Evolutionary conservation across 441 rosid genomes (phyloP), one percentile per base, ranked within the genome.

Genomic region (Capsella rubella): DNA sequence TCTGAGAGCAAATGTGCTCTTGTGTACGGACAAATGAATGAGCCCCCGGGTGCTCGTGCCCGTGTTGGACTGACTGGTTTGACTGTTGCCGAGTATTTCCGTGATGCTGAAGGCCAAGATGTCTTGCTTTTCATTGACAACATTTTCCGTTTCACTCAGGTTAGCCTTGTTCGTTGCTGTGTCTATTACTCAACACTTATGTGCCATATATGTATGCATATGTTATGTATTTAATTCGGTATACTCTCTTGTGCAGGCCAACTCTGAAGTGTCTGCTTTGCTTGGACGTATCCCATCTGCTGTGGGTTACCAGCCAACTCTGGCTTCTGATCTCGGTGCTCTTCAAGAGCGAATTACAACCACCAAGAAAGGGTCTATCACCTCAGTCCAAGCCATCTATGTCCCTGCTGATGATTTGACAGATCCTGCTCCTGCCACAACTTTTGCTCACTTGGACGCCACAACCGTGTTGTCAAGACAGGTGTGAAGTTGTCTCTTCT

Each of bases 401-500:
- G 99, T 95, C 72, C 99, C 99, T 81, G 99, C 98, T 80, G 98
- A 95, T 82, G 99, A 92, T 79, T 82, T 95, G 91, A 95, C 99
- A 53, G 99, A 95, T 90, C 99, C 99, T 7, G 99, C 99, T 84
- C 99, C 98, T 25, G 99, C 99, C n/a, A 95, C 99, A 58, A 92
- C 98, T 18, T 95, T 95, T 57, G 96, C 98, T 79, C 99, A 95
- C 87, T 90, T 95, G 95, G 99, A 95, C 69, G 99, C 97, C 69
- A 95, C 99, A 25, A 95, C 99, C 39, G 99, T 95, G 91, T 73
- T 95, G 76, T 95, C 99, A 0, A 89, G 99, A 75, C 98, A 92
- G 92, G 99, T 89, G 9, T 51, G 67, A 32, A 45, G 12, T 13
- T 42, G 21, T 74, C 13, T 56, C 62, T 9, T 40, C 54, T n/a